Evolutionary conservation across 441 rosid species (phyloP), one percentile per base, ranked within the genome.

Genomic region (Iberis amara): DNA sequence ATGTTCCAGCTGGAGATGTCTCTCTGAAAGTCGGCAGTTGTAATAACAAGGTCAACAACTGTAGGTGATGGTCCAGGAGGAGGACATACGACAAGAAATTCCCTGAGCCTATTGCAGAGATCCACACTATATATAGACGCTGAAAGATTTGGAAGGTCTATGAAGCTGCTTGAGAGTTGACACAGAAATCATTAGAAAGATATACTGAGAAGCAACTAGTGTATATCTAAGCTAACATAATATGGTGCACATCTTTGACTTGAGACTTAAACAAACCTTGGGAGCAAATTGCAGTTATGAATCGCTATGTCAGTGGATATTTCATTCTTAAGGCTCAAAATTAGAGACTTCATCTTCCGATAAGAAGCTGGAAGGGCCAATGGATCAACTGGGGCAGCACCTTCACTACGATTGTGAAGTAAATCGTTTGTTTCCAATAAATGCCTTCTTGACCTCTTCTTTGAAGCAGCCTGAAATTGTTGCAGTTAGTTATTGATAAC

Each of bases 1-100:
- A 91, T 76, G 65, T 80, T 78, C 94, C 96, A 91, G 71, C 84
- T 68, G 51, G 76, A 68, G 64, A 91, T 77, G 71, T 88, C 95
- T 71, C 71, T 74, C 73, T 91, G 95, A 73, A 91, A 88, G 62
- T 88, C 96, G 11, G 91, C 83, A 50, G 98, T 81, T 58, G 96
- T 80, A 52, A 85, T 83, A 48, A 85, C 79, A 66, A 91, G 94
- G 52, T 91, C 98, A 39, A 81, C 73, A 27, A 88, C 84, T 12
- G 90, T 80, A 37, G 78, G 70, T 10, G 87, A 85, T 13, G 83
- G 96, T 36, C 91, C 88, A 49, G 95, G 69, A 70, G 98, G 95
- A 42, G 95, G 91, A 64, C 94, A 91, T 23, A 86, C 75, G 55
- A 73, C 68, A 51, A 91, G 94, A 69, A 91, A 85, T 38, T 77